phyloP scores from a whole-genome alignment of 2,329 filamentous ascomycete species.

The Aspergillus ruber region DNA sequence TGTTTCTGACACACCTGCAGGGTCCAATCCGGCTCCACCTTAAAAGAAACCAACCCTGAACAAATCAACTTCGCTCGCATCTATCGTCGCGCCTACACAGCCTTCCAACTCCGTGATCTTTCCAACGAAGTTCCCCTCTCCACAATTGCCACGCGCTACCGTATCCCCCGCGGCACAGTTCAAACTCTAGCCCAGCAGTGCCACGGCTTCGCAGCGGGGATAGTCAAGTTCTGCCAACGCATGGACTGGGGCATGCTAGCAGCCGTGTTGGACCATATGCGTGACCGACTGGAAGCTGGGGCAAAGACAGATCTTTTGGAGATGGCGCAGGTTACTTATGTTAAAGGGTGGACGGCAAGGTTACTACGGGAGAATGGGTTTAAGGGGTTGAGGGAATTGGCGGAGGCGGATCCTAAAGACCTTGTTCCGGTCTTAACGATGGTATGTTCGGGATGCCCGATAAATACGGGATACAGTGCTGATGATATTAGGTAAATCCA shows the following conservation, averaged over 20 bases:
- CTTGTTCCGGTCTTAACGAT: conserved; percentile 67
- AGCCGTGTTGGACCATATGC: conserved; percentile 68
- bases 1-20: conserved; percentile 35
- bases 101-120: conserved; percentile 69
- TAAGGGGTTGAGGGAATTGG: conserved; percentile 59
- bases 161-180: conserved; percentile 61
- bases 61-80: conserved; percentile 58
- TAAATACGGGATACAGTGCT: conserved; percentile 3
- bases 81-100: conserved; percentile 67
- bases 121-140: conserved; percentile 71
- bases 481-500: conserved; percentile 53
- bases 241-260: conserved; percentile 72
- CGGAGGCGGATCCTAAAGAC: conserved; percentile 62
- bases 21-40: conserved; percentile 55
- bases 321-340: conserved; percentile 64
- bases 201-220: conserved; percentile 70
- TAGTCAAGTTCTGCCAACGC: conserved; percentile 70
- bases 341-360: conserved; percentile 69
- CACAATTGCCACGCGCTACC: conserved; percentile 63
- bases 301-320: conserved; percentile 65
- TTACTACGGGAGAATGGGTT: conserved; percentile 74
- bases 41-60: conserved; percentile 57
- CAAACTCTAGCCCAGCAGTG: conserved; percentile 69
- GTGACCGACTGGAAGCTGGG: conserved; percentile 65
- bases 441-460: conserved; percentile 34